Evolutionary conservation across 2,329 filamentous ascomycete genomes (phyloP), one percentile per base, ranked within the genome.

Genomic region (Penicillium frequentans): DNA sequence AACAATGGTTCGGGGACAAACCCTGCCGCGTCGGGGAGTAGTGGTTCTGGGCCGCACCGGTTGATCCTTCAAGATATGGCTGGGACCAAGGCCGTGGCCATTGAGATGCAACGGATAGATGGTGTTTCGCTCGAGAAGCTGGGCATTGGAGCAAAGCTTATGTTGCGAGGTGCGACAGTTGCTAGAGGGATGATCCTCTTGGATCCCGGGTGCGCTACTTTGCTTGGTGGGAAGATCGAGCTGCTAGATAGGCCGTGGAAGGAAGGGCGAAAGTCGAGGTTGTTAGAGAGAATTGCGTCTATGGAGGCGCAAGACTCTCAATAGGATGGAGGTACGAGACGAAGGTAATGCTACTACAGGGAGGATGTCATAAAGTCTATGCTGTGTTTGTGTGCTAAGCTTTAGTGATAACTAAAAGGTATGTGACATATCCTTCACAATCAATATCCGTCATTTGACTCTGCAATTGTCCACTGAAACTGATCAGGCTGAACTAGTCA

Each of bases 171-270:
- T 61, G 82, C 84, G 5, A 81, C 82, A 3, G 80, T 86, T 6
- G 85, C 96, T 5, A 82, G 93, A 55, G 95, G 92, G 0, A 83
- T 90, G 49, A 68, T 96, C n/a, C 76, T 98, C 73, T 78, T 99
- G 21, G 88, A 91, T 60, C 87, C 90, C 1, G 78, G 77, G 2
- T 86, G 74, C 55, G 87, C 86, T 53, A 81, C 84, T n/a, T 70
- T 96, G 2, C 75, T 97, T n/a, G 95, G 95, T 2, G 95, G 95
- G 0, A 96, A 90, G 76, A 83, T 98, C 45, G 92, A 97, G 54
- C 80, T 79, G 0, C 85, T 92, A 81, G 90, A 98, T 69, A 87
- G 85, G 69, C 81, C 81, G 8, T 98, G 93, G 93, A 81, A 82
- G 47, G 85, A 87, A 14, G 86, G 85, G 2, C 82, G 90, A 61